Evolutionary conservation across 148 eudicot genomes (phyloP).

Genomic region (Beta vulgaris): DNA sequence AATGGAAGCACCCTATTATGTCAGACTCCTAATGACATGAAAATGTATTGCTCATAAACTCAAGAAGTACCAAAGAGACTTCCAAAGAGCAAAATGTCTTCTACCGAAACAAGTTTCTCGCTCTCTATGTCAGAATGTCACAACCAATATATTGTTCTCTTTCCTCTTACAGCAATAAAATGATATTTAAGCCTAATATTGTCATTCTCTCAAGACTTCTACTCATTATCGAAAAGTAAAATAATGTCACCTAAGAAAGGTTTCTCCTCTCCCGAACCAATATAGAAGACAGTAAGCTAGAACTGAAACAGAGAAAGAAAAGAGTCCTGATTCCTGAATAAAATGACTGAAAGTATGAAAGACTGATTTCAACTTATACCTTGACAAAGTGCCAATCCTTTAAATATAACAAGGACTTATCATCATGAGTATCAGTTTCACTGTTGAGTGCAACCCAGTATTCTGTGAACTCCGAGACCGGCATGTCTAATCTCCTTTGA

Average conservation of each 20-base stretch:
- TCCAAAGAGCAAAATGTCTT: background rate
- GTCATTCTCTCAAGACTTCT: background rate
- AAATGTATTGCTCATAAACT: background rate
- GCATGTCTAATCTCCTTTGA: constrained; percentile 71
- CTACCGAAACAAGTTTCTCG: background rate
- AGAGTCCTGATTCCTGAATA: background rate
- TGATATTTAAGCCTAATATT: background rate
- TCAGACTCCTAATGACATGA: background rate
- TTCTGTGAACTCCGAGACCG: constrained; percentile 75
- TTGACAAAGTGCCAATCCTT: constrained; percentile 99
- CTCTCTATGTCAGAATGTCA: background rate
- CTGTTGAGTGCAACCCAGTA: constrained; percentile 45
- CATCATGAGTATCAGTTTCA: constrained; percentile 19
- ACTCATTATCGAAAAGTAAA: background rate
- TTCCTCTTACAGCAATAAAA: background rate
- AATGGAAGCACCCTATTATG: background rate
- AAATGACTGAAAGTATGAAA: constrained; percentile 1
- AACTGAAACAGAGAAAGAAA: background rate
- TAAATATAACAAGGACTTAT: constrained; percentile 59
- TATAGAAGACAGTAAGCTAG: background rate
- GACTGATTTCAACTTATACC: constrained; percentile 39
- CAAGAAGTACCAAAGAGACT: background rate
- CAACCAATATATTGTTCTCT: background rate
- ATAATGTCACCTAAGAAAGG: background rate
- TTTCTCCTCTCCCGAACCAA: background rate